These are phyloP conservation scores for Sideroxylon spinosum DNA, from an alignment of 179 eudicot species.

Conservation along the genomic window DNA sequence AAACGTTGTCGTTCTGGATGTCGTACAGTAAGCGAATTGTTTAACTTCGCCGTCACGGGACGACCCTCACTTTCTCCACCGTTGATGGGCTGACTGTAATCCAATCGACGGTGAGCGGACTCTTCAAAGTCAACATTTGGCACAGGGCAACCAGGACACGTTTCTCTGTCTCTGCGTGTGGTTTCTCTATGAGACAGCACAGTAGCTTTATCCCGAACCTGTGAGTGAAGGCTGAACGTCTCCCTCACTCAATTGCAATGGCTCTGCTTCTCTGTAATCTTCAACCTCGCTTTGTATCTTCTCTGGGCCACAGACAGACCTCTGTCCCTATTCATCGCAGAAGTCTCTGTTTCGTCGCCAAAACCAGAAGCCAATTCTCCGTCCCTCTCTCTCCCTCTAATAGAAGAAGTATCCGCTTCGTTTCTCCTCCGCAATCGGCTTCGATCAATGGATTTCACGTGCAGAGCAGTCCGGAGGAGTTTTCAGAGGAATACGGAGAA, in stretches of 20 bases:
- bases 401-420: neutral
- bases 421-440: constrained; percentile 33
- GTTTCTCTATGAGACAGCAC: too few relatives aligned
- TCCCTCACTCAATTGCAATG: constrained; percentile 17
- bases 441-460: constrained; percentile 43
- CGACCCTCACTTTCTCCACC: too few relatives aligned
- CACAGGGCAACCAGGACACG: too few relatives aligned
- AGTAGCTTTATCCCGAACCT: neutral
- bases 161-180: too few relatives aligned
- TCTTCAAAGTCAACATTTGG: too few relatives aligned
- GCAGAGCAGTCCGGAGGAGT: neutral
- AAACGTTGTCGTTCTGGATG: too few relatives aligned
- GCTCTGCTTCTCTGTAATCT: constrained; percentile 16
- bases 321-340: neutral
- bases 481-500: neutral
- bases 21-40: too few relatives aligned
- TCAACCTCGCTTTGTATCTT: constrained; percentile 10
- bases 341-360: neutral
- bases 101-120: too few relatives aligned
- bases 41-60: too few relatives aligned
- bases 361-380: neutral
- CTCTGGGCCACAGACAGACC: neutral
- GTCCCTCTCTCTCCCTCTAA: constrained; percentile 12
- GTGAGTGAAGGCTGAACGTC: neutral
- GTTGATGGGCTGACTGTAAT: too few relatives aligned